Conservation (phyloP, 306 rosid species). For the Pterocarpus macrocarpus region DNA sequence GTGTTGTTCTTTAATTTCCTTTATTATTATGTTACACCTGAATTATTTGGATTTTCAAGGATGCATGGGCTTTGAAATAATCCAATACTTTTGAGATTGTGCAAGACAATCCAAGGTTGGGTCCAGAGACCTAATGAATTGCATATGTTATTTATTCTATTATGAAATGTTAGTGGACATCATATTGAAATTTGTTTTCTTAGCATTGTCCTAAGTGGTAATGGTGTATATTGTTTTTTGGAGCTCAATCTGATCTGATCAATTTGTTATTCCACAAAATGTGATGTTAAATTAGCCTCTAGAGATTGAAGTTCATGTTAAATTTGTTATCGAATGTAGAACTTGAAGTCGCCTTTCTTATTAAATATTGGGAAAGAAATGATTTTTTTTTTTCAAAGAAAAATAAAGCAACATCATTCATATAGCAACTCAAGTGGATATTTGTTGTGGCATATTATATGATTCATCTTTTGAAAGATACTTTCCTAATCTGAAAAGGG, state of each 20-base stretch:
- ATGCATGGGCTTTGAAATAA: constrained; percentile 51
- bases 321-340: too few species aligned
- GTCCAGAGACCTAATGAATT: neutral
- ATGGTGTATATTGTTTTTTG: neutral
- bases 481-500: too few species aligned
- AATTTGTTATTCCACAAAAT: neutral
- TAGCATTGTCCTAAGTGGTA: neutral
- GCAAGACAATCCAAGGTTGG: constrained; percentile 43
- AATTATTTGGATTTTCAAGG: constrained; percentile 4
- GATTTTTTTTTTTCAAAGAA: too few species aligned
- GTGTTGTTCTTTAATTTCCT: constrained; percentile 6
- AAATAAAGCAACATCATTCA: too few species aligned
- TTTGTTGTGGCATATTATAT: too few species aligned
- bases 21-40: neutral
- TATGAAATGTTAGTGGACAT: constrained; percentile 25
- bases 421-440: too few species aligned
- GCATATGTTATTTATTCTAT: constrained; percentile 28
- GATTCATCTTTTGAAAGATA: too few species aligned
- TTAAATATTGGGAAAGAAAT: too few species aligned
- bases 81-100: constrained; percentile 54
- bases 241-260: neutral
- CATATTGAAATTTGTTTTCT: neutral
- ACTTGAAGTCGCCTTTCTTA: too few species aligned
- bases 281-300: neutral
- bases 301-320: too few species aligned